A percentile compares a stretch with the other conserved stretches of the same genome.
Evolutionary conservation across 768 basidiomycete genomes (phyloP).

Genomic region (Rhizopogon sp.): DNA sequence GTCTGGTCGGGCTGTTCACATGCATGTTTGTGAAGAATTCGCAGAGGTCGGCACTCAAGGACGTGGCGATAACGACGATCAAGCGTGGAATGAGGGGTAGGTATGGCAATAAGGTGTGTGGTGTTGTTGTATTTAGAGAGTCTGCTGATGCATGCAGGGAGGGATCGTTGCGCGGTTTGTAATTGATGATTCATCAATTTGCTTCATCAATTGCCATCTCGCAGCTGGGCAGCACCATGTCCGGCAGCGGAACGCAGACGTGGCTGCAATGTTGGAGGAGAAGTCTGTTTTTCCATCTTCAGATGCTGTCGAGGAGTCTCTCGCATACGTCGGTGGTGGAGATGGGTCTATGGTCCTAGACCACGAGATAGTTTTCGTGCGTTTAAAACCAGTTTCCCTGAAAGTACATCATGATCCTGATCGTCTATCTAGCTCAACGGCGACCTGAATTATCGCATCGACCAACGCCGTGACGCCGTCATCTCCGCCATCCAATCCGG

Average conservation of each 20-base stretch:
- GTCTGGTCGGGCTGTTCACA: slow-evolving; percentile 83
- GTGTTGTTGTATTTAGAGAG: not conserved
- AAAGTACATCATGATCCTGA: slow-evolving; percentile 6
- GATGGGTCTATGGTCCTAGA: slow-evolving; percentile 92
- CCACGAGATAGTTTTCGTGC: slow-evolving; percentile 88
- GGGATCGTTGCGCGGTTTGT: slow-evolving; percentile 88
- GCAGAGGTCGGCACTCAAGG: slow-evolving; percentile 55
- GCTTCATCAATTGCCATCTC: slow-evolving; percentile 95
- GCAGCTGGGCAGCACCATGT: slow-evolving; percentile 90
- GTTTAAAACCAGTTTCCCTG: slow-evolving; percentile 5
- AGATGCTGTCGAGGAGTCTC: slow-evolving; percentile 44
- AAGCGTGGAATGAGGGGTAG: slow-evolving; percentile 91
- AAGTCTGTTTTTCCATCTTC: slow-evolving; percentile 54
- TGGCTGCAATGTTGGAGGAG: slow-evolving; percentile 84
- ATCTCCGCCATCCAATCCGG: slow-evolving; percentile 62
- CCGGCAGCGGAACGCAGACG: slow-evolving; percentile 79
- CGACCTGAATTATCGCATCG: slow-evolving; percentile 97
- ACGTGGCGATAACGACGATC: slow-evolving; percentile 72
- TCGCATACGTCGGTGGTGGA: slow-evolving; percentile 83
- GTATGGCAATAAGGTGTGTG: slow-evolving; percentile 89
- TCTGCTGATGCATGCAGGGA: slow-evolving; percentile 44
- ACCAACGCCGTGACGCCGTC: slow-evolving; percentile 83
- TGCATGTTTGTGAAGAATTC: slow-evolving; percentile 68
- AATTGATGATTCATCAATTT: slow-evolving; percentile 88
- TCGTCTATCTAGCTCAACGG: slow-evolving; percentile 61